Conservation (phyloP, 108 stramenopile genomes). For the Skeletonema tropicum region DNA sequence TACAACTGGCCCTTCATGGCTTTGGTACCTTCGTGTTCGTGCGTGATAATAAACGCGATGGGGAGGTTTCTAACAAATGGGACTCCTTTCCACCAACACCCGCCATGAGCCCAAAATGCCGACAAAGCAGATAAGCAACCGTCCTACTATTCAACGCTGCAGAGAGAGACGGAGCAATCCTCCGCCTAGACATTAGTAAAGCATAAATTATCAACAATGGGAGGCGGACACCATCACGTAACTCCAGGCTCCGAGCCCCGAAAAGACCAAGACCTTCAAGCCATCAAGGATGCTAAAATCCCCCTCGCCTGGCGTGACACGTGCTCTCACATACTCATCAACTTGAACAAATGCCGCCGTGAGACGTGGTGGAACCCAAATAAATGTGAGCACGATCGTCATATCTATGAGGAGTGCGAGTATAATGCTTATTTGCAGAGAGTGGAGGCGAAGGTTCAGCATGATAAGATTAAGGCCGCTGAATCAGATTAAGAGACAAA, state of each 20-base stretch:
- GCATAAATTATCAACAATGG: slow-evolving; percentile 36
- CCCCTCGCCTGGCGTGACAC: slow-evolving; percentile 94
- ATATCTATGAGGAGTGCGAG: slow-evolving; percentile 95
- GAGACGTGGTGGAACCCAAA: slow-evolving; percentile 84
- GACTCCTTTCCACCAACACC: too few relatives aligned
- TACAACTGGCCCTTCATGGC: too few relatives aligned
- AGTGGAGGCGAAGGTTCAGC: slow-evolving; percentile 71
- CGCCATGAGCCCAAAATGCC: too few relatives aligned
- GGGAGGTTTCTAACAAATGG: too few relatives aligned
- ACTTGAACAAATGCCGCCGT: slow-evolving; percentile 89
- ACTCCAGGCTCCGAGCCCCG: slow-evolving; percentile 77
- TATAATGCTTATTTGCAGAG: slow-evolving; percentile 91
- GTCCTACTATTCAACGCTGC: too few relatives aligned
- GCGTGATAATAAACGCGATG: too few relatives aligned
- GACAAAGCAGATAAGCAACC: too few relatives aligned
- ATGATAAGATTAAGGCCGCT: slow-evolving; percentile 34
- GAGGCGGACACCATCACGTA: slow-evolving; percentile 53
- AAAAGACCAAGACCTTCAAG: slow-evolving; percentile 78
- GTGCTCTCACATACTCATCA: slow-evolving; percentile 92
- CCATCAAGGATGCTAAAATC: slow-evolving; percentile 80
- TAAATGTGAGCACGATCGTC: slow-evolving; percentile 91
- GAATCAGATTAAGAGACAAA: neutral
- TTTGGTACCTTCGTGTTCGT: too few relatives aligned
- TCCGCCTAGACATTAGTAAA: neutral
- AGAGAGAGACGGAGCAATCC: neutral